These are phyloP conservation scores for Corylus heterophylla DNA, from an alignment of 306 rosid genomes.

Conservation along the genomic window DNA sequence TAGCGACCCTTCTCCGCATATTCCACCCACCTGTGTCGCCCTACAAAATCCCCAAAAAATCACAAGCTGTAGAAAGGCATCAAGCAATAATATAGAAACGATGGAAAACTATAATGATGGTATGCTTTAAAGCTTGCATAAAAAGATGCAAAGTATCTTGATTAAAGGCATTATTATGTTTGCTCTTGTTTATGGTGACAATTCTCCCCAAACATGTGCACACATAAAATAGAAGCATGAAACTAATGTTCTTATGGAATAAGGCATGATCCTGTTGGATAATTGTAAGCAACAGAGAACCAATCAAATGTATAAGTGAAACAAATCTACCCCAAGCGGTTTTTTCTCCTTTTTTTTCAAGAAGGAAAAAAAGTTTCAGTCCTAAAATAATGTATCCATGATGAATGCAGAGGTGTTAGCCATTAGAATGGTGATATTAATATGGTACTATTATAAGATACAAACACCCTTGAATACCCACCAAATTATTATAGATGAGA, in stretches of 20 bases:
- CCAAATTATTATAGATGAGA: no score
- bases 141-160: not conserved
- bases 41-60: slow-evolving; percentile 45
- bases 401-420: not conserved
- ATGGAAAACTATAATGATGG: not conserved
- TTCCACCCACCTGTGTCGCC: slow-evolving; percentile 99
- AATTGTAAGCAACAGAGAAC: not conserved
- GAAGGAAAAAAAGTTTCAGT: not conserved
- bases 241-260: not conserved
- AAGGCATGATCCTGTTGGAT: not conserved
- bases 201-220: not conserved
- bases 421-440: not conserved
- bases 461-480: not conserved
- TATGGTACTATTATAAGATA: not conserved
- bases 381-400: not conserved
- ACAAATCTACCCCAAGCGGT: not conserved
- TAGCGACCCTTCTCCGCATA: slow-evolving; percentile 91
- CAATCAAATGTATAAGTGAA: not conserved
- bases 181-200: not conserved
- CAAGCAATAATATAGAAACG: not conserved
- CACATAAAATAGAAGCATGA: not conserved
- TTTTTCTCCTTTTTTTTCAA: not conserved
- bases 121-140: not conserved
- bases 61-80: slow-evolving; percentile 16
- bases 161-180: not conserved